These are phyloP conservation scores for Chloropicon primus DNA, from an alignment of 139 green algal species.

Conservation along the genomic window DNA sequence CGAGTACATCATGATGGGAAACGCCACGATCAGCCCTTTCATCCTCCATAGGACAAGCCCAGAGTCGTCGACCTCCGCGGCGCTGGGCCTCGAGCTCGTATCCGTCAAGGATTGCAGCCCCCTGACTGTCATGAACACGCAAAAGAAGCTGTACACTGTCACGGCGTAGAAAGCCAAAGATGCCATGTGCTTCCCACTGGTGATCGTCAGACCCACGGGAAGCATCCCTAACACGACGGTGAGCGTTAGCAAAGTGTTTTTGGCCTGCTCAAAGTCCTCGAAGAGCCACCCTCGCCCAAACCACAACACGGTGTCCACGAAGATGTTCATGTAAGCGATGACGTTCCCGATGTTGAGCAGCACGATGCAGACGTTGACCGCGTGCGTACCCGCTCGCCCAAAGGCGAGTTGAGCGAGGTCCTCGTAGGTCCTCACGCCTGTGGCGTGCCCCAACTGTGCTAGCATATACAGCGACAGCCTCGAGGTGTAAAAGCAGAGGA, in stretches of 20 bases:
- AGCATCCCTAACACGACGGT: conserved; percentile 34
- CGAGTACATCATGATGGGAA: conserved; percentile 61
- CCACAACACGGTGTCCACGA: conserved; percentile 52
- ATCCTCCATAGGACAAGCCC: conserved; percentile 26
- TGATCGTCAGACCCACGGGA: conserved; percentile 50
- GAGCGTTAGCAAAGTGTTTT: neutral
- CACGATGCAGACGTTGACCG: conserved; percentile 32
- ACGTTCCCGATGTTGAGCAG: conserved; percentile 44
- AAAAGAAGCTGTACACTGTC: conserved; percentile 55
- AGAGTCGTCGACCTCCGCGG: neutral
- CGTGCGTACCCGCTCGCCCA: conserved; percentile 16
- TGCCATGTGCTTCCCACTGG: conserved; percentile 37
- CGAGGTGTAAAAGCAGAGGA: conserved; percentile 39
- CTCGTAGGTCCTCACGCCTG: conserved; percentile 42
- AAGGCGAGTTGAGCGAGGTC: conserved; percentile 33
- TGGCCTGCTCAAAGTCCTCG: neutral
- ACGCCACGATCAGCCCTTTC: conserved; percentile 51
- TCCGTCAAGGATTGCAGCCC: neutral
- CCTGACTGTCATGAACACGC: conserved; percentile 28
- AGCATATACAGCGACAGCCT: conserved; percentile 58
- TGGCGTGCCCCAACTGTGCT: conserved; percentile 48
- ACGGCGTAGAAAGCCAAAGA: conserved; percentile 43
- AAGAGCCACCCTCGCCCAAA: neutral
- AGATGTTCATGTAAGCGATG: conserved; percentile 70
- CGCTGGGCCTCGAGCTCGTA: conserved; percentile 9